These are phyloP conservation scores for Leishmania braziliensis DNA, from an alignment of 208 protist species.

Conservation along the genomic window DNA sequence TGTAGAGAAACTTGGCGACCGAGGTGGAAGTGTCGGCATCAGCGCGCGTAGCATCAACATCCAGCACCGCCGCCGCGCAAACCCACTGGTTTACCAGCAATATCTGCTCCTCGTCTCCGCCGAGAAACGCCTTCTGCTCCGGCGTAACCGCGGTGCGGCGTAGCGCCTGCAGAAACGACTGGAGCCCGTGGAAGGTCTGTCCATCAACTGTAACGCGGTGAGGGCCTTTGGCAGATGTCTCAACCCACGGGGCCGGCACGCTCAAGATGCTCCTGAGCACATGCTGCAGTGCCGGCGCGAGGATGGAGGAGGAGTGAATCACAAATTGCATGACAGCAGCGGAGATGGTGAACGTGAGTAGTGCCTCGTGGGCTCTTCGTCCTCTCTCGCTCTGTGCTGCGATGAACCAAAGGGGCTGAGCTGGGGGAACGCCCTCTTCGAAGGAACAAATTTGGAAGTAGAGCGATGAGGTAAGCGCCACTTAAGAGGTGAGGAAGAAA, in stretches of 20 bases:
- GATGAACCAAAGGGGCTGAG: too few relatives aligned
- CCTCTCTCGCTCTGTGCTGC: background rate
- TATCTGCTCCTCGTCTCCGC: constrained; percentile 30
- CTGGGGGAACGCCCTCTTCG: too few relatives aligned
- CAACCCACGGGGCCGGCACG: constrained; percentile 13
- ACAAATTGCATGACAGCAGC: constrained; percentile 28
- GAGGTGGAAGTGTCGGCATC: constrained; percentile 22
- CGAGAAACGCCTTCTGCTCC: constrained; percentile 39
- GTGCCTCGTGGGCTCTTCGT: background rate
- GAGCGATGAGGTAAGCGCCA: background rate
- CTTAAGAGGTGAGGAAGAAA: background rate
- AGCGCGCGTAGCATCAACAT: constrained; percentile 25
- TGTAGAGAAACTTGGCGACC: constrained; percentile 43
- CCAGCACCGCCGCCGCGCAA: constrained; percentile 34
- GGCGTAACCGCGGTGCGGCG: constrained; percentile 26
- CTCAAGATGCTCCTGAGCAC: constrained; percentile 29
- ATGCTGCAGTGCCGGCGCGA: constrained; percentile 36
- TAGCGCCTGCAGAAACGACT: constrained; percentile 38
- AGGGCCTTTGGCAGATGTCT: constrained; percentile 22
- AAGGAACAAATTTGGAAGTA: too few relatives aligned
- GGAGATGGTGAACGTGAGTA: background rate
- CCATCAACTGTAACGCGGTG: constrained; percentile 32
- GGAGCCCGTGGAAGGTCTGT: constrained; percentile 32
- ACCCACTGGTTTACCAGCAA: constrained; percentile 72
- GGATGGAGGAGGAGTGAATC: constrained; percentile 29